Conservation (phyloP, 176 grass and related monocot species). For the Otatea glauca region DNA sequence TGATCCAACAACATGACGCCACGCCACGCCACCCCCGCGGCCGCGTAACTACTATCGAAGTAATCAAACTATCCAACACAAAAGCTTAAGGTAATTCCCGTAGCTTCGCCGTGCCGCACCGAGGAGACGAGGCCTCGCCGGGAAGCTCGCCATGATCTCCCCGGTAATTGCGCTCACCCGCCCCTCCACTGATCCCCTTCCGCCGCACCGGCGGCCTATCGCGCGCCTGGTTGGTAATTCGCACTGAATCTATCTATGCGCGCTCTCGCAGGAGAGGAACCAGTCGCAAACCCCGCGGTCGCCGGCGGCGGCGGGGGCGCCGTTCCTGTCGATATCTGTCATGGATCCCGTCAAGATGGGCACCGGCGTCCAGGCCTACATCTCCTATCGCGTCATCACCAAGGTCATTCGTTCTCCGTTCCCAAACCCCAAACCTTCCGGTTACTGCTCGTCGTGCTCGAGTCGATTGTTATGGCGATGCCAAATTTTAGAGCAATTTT, state of each 20-base stretch:
- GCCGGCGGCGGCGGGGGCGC: conserved; percentile 44
- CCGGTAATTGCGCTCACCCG: conserved; percentile 44
- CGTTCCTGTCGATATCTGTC: conserved; percentile 75
- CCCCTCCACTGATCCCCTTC: not conserved
- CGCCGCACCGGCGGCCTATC: not conserved
- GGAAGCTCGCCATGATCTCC: conserved; percentile 70
- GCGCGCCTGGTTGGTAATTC: not conserved
- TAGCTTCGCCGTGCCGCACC: conserved; percentile 53
- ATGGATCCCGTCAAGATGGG: conserved; percentile 98
- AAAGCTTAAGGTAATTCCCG: conserved; percentile 36
- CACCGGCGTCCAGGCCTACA: conserved; percentile 92
- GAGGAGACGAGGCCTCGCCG: conserved; percentile 41
- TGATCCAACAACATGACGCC: not conserved
- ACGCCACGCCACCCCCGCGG: no score
- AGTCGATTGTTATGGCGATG: not conserved
- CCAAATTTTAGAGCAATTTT: conserved; percentile 26
- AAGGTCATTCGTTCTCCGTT: conserved; percentile 60
- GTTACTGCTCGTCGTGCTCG: not conserved
- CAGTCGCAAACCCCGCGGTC: conserved; percentile 85
- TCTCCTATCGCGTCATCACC: conserved; percentile 97
- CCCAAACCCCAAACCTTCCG: not conserved
- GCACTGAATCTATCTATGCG: conserved; percentile 53
- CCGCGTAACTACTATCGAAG: not conserved
- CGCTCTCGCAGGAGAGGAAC: conserved; percentile 63
- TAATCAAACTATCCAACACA: conserved; percentile 5